Evolutionary conservation across 2,329 filamentous ascomycete species (phyloP).

Genomic region (Cladosporium sp.): DNA sequence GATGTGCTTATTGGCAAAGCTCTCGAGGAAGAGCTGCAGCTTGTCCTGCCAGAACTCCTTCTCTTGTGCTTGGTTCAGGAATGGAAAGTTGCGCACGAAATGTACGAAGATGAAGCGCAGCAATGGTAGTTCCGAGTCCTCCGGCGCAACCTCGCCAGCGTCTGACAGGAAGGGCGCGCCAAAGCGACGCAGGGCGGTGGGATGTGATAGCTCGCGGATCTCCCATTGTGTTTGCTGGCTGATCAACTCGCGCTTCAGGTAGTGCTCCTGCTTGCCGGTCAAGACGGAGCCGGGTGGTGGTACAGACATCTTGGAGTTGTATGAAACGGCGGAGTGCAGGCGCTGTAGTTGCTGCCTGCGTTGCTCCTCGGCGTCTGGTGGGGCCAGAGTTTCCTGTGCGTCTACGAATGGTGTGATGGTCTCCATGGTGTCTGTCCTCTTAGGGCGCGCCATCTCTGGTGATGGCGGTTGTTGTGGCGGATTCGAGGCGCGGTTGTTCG

Average conservation of each 20-base stretch:
- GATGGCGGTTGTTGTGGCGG: neutral
- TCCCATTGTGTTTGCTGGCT: conserved; percentile 86
- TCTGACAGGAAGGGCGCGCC: conserved; percentile 94
- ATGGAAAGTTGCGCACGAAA: conserved; percentile 96
- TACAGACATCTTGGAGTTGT: conserved; percentile 44
- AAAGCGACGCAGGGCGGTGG: conserved; percentile 91
- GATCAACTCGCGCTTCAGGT: conserved; percentile 94
- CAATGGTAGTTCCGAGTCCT: conserved; percentile 91
- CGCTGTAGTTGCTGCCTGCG: conserved; percentile 11
- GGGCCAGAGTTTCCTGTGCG: conserved; percentile 26
- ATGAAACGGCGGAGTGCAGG: conserved; percentile 14
- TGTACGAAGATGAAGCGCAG: conserved; percentile 96
- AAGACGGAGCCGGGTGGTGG: conserved; percentile 63
- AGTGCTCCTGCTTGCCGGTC: conserved; percentile 98
- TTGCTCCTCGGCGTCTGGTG: conserved; percentile 4
- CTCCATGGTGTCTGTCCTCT: conserved; percentile 32
- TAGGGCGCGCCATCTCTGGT: conserved; percentile 13
- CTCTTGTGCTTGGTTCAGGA: conserved; percentile 92
- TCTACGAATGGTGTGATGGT: conserved; percentile 32
- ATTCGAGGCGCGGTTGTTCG: neutral
- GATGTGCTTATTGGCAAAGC: conserved; percentile 94
- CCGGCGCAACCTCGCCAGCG: conserved; percentile 84
- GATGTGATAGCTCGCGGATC: conserved; percentile 88
- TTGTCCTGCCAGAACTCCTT: conserved; percentile 99
- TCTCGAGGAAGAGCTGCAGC: conserved; percentile 92